These are phyloP conservation scores for Russula foetens DNA, from an alignment of 768 basidiomycete genomes.

Conservation along the genomic window DNA sequence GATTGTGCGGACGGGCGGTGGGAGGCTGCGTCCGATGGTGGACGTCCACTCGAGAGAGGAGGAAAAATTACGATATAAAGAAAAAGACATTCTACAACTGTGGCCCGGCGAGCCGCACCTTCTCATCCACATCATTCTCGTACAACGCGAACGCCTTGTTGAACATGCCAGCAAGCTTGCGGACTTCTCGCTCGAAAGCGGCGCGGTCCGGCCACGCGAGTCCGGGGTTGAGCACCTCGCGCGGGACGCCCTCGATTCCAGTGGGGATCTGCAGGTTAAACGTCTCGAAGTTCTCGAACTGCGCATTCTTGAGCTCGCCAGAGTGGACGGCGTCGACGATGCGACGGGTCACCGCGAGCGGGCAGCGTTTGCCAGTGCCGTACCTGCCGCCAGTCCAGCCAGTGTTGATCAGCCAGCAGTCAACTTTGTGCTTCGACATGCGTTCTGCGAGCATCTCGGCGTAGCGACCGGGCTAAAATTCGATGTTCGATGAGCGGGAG, in stretches of 20 bases:
- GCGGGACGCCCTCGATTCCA: constrained; percentile 74
- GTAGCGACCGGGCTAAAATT: constrained; percentile 75
- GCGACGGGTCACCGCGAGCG: constrained; percentile 89
- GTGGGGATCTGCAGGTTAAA: constrained; percentile 88
- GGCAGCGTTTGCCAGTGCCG: constrained; percentile 89
- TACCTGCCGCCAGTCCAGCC: constrained; percentile 95
- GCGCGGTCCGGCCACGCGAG: constrained; percentile 85
- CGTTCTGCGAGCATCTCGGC: constrained; percentile 94
- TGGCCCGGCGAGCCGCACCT: constrained; percentile 81
- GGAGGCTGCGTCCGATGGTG: no score
- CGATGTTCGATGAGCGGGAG: background rate
- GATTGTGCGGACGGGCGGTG: background rate
- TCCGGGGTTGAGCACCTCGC: constrained; percentile 82
- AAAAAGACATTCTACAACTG: constrained; percentile 20
- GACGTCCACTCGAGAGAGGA: no score
- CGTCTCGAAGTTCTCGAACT: constrained; percentile 75
- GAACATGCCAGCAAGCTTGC: constrained; percentile 92
- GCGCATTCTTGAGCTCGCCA: constrained; percentile 78
- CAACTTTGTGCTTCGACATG: constrained; percentile 81
- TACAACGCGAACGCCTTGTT: constrained; percentile 88
- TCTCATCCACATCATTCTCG: constrained; percentile 73
- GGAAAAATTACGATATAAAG: background rate
- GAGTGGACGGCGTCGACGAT: constrained; percentile 98
- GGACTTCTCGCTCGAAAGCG: constrained; percentile 81
- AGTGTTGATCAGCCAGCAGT: constrained; percentile 99